Evolutionary conservation across 176 grass and related monocot species (phyloP).

Genomic region (Cenchrus americanus): DNA sequence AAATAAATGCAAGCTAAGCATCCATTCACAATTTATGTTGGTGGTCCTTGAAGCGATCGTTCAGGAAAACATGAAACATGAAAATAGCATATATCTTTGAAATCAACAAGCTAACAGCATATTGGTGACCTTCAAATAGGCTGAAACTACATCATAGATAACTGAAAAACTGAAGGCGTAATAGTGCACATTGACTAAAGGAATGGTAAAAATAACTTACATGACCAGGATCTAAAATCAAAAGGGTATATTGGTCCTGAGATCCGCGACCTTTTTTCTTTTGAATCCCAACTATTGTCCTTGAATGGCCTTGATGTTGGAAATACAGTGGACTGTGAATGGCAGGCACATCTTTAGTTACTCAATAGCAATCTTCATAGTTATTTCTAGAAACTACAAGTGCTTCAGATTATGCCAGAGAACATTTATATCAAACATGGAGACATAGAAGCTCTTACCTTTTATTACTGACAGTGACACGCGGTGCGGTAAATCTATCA

Average conservation of each 20-base stretch:
- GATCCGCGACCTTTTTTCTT: constrained; percentile 64
- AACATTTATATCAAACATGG: constrained; percentile 11
- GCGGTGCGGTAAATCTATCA: constrained; percentile 44
- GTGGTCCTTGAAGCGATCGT: not conserved
- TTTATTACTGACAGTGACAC: constrained; percentile 69
- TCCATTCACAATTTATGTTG: not conserved
- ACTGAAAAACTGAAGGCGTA: constrained; percentile 1
- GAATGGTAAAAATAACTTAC: constrained; percentile 52
- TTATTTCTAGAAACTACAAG: not conserved
- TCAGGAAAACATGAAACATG: not conserved
- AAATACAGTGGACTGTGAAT: constrained; percentile 82
- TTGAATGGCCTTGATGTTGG: constrained; percentile 94
- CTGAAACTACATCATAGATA: not conserved
- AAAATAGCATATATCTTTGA: constrained; percentile 8
- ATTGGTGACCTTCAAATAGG: not conserved
- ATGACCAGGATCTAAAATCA: constrained; percentile 84
- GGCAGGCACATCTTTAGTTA: not conserved
- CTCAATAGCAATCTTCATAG: not conserved
- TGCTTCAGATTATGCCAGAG: constrained; percentile 26
- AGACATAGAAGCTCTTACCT: constrained; percentile 55
- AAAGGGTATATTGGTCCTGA: constrained; percentile 60
- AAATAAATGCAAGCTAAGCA: not conserved
- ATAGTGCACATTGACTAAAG: constrained; percentile 8
- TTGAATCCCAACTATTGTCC: constrained; percentile 97
- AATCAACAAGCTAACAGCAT: constrained; percentile 11